phyloP scores from a whole-genome alignment of 2,329 filamentous ascomycete genomes.

The Stachybotrys echinatus region DNA sequence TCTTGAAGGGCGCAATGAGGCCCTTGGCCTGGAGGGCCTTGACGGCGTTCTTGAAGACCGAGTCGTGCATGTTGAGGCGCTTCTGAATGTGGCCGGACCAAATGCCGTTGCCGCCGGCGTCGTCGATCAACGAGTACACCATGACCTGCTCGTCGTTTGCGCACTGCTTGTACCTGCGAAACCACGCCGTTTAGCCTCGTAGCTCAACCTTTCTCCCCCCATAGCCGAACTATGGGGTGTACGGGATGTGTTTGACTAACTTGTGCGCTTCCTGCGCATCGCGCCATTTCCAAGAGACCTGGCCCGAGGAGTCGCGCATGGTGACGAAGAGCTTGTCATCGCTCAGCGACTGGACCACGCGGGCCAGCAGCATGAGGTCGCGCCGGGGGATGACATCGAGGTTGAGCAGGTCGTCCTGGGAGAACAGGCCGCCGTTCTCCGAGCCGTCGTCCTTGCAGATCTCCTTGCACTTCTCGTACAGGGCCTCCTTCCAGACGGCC shows the following conservation, averaged over 20 bases:
- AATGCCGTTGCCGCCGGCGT: constrained; percentile 76
- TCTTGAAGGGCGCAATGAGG: constrained; percentile 85
- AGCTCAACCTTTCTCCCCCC: too few species aligned
- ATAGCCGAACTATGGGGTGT: constrained; percentile 3
- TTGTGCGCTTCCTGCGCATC: constrained; percentile 56
- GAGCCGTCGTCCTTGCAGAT: constrained; percentile 30
- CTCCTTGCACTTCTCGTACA: constrained; percentile 51
- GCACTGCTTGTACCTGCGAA: constrained; percentile 51
- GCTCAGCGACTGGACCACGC: constrained; percentile 51
- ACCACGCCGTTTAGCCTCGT: too few species aligned
- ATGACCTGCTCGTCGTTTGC: constrained; percentile 70
- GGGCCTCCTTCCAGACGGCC: constrained; percentile 46
- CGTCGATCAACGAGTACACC: constrained; percentile 86
- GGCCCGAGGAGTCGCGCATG: constrained; percentile 33
- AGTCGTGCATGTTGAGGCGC: constrained; percentile 77
- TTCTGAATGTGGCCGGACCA: constrained; percentile 85
- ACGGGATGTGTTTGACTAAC: constrained; percentile 29
- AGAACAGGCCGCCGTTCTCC: constrained; percentile 39
- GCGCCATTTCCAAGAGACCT: constrained; percentile 51
- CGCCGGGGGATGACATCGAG: constrained; percentile 53
- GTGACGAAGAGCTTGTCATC: constrained; percentile 54
- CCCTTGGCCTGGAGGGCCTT: constrained; percentile 79
- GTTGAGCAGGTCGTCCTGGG: constrained; percentile 52
- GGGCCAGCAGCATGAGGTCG: constrained; percentile 48
- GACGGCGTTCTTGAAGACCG: constrained; percentile 72